Conservation (phyloP, 31 red algal species). For the Endocladia muricata region DNA sequence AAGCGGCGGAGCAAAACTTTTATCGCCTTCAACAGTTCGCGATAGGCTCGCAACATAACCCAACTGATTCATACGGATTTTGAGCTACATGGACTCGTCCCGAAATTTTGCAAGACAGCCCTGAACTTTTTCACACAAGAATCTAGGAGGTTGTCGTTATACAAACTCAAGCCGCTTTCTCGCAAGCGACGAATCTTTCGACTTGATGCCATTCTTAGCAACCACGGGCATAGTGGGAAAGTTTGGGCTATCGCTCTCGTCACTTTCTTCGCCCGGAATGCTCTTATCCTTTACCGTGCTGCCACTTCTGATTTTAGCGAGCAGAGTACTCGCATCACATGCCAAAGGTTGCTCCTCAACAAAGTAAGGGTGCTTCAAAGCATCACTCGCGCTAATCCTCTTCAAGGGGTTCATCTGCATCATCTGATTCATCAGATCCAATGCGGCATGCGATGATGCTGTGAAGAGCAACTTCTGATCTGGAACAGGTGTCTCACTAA, state of each 20-base stretch:
- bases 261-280: neutral
- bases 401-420: slow-evolving; percentile 73
- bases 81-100: neutral
- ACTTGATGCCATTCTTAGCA: too few relatives aligned
- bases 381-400: slow-evolving; percentile 70
- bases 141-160: neutral
- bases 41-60: slow-evolving; percentile 1
- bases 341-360: slow-evolving; percentile 48
- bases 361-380: slow-evolving; percentile 87
- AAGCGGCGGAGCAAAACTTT: neutral
- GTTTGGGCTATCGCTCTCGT: slow-evolving; percentile 15
- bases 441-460: slow-evolving; percentile 50
- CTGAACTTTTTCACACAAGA: too few relatives aligned
- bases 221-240: too few relatives aligned
- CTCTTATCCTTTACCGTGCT: slow-evolving; percentile 59
- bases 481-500: slow-evolving; percentile 52
- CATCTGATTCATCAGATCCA: slow-evolving; percentile 80
- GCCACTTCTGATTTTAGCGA: slow-evolving; percentile 61
- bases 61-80: slow-evolving; percentile 41
- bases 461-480: slow-evolving; percentile 67
- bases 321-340: slow-evolving; percentile 40
- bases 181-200: too few relatives aligned
- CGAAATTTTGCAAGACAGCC: too few relatives aligned
- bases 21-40: slow-evolving; percentile 23
- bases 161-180: too few relatives aligned